Evolutionary conservation across 176 grass and related monocot species (phyloP).

Genomic region (Musa beccarii): DNA sequence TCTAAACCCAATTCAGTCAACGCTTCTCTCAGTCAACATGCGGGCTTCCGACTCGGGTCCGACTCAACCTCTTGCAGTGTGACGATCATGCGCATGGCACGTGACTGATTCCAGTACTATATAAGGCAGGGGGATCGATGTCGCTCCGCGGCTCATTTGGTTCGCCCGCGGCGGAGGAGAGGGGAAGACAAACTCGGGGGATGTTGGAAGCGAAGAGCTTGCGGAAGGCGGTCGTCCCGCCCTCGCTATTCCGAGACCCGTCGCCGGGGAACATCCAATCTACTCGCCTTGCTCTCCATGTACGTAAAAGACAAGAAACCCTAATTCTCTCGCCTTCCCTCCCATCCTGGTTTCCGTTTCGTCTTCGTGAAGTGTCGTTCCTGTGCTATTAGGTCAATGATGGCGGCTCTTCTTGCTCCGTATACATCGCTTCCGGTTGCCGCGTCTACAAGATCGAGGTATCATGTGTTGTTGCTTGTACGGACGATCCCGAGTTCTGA

Average conservation of each 20-base stretch:
- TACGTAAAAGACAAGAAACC: slow-evolving; percentile 21
- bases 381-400: slow-evolving; percentile 36
- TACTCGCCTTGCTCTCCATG: slow-evolving; percentile 68
- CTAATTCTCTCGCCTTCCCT: background rate
- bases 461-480: background rate
- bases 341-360: background rate
- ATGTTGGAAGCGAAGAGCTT: slow-evolving; percentile 64
- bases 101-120: too few species aligned
- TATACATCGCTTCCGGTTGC: slow-evolving; percentile 71
- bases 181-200: background rate
- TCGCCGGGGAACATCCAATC: slow-evolving; percentile 64
- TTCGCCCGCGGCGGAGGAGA: background rate
- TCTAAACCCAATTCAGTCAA: too few species aligned
- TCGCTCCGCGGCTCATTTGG: background rate
- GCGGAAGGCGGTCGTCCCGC: slow-evolving; percentile 58
- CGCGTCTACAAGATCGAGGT: slow-evolving; percentile 82
- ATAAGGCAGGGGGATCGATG: background rate
- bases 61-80: too few species aligned
- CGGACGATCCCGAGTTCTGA: background rate
- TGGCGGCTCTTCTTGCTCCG: slow-evolving; percentile 44
- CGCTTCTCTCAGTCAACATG: too few species aligned
- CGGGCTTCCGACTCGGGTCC: too few species aligned
- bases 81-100: too few species aligned
- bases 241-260: slow-evolving; percentile 52
- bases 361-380: background rate